A percentile compares a stretch with the other conserved stretches of the same genome.
Conservation (phyloP, 208 protist genomes). For the Tritrichomonas foetus region DNA sequence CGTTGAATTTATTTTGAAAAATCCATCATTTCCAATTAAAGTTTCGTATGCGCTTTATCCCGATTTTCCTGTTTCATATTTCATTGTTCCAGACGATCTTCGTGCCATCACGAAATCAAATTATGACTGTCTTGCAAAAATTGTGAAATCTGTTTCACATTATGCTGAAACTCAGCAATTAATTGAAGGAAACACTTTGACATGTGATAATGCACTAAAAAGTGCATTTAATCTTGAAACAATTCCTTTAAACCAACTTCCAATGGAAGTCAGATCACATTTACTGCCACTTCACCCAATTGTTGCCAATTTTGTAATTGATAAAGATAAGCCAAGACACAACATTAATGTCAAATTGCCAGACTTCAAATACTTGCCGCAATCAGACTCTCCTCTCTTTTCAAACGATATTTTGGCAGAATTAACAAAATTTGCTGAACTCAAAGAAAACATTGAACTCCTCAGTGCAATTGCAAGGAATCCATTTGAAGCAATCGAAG, state of each 20-base stretch:
- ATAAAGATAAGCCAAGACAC: neutral
- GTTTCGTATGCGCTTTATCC: neutral
- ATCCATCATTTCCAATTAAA: neutral
- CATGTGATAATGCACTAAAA: neutral
- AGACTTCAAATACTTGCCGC: neutral
- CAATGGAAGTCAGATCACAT: neutral
- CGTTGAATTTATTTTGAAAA: neutral
- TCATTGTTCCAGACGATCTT: neutral
- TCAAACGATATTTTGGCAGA: neutral
- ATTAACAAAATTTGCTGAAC: neutral
- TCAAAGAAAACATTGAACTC: neutral
- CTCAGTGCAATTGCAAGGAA: neutral
- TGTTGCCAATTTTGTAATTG: neutral
- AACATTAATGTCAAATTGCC: neutral
- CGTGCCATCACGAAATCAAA: neutral
- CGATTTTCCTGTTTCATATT: neutral
- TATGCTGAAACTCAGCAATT: neutral
- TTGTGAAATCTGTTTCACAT: neutral
- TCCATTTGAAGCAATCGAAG: constrained; percentile 32
- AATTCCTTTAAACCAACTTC: neutral
- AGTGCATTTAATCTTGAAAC: neutral
- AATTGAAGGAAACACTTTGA: neutral
- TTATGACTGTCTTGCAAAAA: neutral
- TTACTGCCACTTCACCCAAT: neutral
- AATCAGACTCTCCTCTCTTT: neutral